Base-by-base conservation (phyloP, 2,329 filamentous ascomycete genomes). In the Phoma sp. region DNA sequence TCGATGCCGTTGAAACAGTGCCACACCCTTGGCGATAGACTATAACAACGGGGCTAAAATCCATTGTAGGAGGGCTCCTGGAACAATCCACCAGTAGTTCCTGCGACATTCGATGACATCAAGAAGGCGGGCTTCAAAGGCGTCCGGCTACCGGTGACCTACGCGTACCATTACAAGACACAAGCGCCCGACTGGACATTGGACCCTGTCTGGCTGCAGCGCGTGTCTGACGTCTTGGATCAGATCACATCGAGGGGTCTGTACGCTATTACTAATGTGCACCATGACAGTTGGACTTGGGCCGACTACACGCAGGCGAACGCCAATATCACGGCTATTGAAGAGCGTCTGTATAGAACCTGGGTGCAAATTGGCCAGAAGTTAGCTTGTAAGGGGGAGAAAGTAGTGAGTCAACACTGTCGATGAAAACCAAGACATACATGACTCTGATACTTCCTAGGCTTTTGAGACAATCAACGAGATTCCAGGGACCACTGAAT, bases 381-480 rank as follows among this genome's bases (percentile, higher is more conserved):
- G 54, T 71, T 86, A 23, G 82, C 77, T 1, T 85, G 82, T 71
- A 84, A 84, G 64, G 79, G 81, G 1, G 79, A 78, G 25, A 69
- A 75, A 13, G 77, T 86, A 2, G 55, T 58, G 32, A 33, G 55
- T 58, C 7, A 5, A 9, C 5, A 14, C 22, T 24, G 37, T 4
- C 13, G n/a, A 9, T 29, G 23, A 2, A 24, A 1, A 6, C 7
- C 10, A 1, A 6, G 4, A 1, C 5, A 8, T 5, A 24, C 27
- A 29, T 2, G 13, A 14, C n/a, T 24, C 45, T 54, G 5, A 51
- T 36, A 36, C 0, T 2, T 18, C 23, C 1, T 24, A 58, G 55
- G 80, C 83, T 1, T 82, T 86, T 48, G 84, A 87, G 63, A 76
- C 83, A 1, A 82, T 87, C 62, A 86, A 86, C 55, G 84, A 87